Conservation (phyloP, 2,329 filamentous ascomycete species). For the Cladophialophora carrionii region DNA sequence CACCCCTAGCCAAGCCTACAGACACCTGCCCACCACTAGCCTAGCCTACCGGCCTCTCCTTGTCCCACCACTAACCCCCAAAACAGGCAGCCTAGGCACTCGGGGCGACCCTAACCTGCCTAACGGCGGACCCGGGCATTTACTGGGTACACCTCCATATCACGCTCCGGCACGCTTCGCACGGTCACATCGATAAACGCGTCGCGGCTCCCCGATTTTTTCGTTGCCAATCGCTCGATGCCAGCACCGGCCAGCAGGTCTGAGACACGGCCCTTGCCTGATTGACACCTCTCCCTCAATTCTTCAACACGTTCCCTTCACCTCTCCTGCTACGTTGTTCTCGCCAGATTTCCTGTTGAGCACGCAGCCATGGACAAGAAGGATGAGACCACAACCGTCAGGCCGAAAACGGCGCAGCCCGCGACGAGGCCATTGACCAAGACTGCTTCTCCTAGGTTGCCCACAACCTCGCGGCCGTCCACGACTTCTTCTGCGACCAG, state of each 20-base stretch:
- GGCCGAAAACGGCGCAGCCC: slow-evolving; percentile 41
- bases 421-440: slow-evolving; percentile 44
- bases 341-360: neutral
- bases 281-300: neutral
- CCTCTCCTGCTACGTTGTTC: neutral
- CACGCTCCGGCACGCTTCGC: neutral
- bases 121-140: neutral
- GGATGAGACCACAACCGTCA: slow-evolving; percentile 23
- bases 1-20: neutral
- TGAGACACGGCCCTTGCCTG: slow-evolving; percentile 5
- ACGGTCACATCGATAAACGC: slow-evolving; percentile 3
- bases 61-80: too few species aligned
- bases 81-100: neutral
- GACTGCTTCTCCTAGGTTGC: slow-evolving; percentile 42
- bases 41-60: neutral
- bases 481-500: slow-evolving; percentile 41
- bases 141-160: too few species aligned
- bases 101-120: neutral
- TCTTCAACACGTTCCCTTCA: neutral
- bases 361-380: slow-evolving; percentile 29
- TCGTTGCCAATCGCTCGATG: slow-evolving; percentile 13
- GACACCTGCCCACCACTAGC: neutral
- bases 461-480: slow-evolving; percentile 39
- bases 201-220: slow-evolving; percentile 6
- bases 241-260: slow-evolving; percentile 18